Conservation (phyloP, 768 basidiomycete genomes). For the Rhizopogon vinicolor region DNA sequence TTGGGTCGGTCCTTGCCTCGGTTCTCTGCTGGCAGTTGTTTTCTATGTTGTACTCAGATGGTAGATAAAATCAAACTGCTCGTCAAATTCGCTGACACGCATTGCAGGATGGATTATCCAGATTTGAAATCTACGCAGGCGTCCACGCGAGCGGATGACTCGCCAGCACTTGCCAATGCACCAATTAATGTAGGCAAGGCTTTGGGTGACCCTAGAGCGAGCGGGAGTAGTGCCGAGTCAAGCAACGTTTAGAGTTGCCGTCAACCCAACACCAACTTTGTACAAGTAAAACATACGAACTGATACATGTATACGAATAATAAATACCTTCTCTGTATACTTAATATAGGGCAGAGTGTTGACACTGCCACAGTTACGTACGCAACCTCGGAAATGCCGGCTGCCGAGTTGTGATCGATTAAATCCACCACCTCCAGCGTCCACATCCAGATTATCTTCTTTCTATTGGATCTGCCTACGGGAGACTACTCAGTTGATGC, state of each 20-base stretch:
- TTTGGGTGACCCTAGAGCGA: too few relatives aligned
- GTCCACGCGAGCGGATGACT: conserved; percentile 24
- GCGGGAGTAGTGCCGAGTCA: neutral
- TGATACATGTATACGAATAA: neutral
- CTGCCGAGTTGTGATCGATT: too few relatives aligned
- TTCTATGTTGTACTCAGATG: conserved; percentile 51
- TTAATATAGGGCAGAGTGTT: neutral
- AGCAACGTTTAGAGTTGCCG: neutral
- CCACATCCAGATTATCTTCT: too few relatives aligned
- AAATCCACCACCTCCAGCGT: too few relatives aligned
- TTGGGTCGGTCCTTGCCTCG: conserved; percentile 63
- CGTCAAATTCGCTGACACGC: conserved; percentile 1
- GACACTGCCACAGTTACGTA: too few relatives aligned
- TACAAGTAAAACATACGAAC: neutral
- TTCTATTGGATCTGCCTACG: too few relatives aligned
- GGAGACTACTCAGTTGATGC: too few relatives aligned
- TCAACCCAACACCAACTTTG: neutral
- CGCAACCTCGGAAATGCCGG: too few relatives aligned
- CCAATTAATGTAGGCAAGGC: neutral
- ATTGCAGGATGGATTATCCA: conserved; percentile 19
- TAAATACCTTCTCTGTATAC: neutral
- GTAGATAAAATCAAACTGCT: conserved; percentile 22
- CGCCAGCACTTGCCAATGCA: conserved; percentile 10
- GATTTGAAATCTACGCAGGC: conserved; percentile 26
- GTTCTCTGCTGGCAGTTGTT: conserved; percentile 36